Evolutionary conservation across 1,284 basidiomycete genomes (phyloP), one percentile per base, ranked within the genome.

Genomic region (Filobasidium uniguttulatum): DNA sequence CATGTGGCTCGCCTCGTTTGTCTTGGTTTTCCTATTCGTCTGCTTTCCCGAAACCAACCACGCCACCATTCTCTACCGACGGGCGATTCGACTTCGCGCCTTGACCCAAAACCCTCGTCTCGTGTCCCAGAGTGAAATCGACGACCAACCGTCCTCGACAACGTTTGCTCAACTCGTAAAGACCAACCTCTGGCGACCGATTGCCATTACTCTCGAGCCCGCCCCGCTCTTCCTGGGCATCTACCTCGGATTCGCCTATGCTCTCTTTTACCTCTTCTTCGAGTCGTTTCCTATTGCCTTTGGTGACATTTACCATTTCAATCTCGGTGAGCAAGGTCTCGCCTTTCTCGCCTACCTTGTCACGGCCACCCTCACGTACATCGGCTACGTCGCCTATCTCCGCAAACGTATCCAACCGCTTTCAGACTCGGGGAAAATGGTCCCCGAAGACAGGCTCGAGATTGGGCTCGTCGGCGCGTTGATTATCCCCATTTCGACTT

Each of bases 91-190:
- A 3, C 57, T 71, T 3, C 60, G 70, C 25, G 60, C 61, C 40
- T 38, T 62, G 1, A 70, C 70, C 0, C 66, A 67, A 2, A 68
- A 71, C 57, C 28, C 55, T 5, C 48, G 65, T 29, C 57, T 70
- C 20, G 59, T 56, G 26, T 60, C 61, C 15, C 59, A 65, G 33
- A 61, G 62, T 38, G 68, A 71, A 47, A 59, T 68, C 22, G 37
- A 44, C n/a, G n/a, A n/a, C n/a, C n/a, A n/a, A n/a, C n/a, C n/a
- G n/a, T n/a, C 25, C 47, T 41, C 22, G 47, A 49, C 28, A 17
- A 23, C 48, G 5, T 35, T 45, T 35, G 22, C 14, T 5, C 28
- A 33, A 22, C 35, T 51, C 28, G 44, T 46, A 31, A 48, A 38
- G 40, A 41, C 43, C 25, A 47, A 44, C 33, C 40, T 54, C 20